Evolutionary conservation across 1,284 basidiomycete genomes (phyloP), one percentile per base, ranked within the genome.

Genomic region (Trichosporon sp.): DNA sequence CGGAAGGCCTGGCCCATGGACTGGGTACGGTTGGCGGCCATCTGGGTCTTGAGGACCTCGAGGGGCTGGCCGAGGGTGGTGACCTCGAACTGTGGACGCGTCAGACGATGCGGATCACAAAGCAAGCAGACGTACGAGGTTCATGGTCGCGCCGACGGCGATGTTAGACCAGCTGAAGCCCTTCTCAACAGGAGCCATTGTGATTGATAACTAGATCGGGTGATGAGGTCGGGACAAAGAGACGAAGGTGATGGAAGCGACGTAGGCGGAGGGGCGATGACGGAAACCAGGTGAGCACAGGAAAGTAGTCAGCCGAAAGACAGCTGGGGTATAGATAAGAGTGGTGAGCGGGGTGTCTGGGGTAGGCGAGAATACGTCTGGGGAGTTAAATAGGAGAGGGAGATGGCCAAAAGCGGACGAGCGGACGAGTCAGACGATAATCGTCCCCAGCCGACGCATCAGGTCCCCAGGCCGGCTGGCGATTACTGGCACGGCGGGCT

Each of bases 121-220:
- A 32, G 56, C 15, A 31, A 15, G 21, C 23, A 11, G 4, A 64
- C 70, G 72, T 85, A 93, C 92, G 92, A 96, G 91, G 86, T 96
- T 95, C 93, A 97, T 97, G 78, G 94, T 95, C 76, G 86, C 93
- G 85, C 95, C 95, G 84, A 99, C 93, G 74, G 95, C 96, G 85
- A 98, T 98, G 87, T 99, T 99, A 78, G 93, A 95, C 95, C 95
- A 99, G 85, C 89, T 95, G 80, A 98, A 89, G 78, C 95, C 94
- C 84, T 96, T 96, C 84, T 95, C 83, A 74, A 80, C 79, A 56
- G 86, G 86, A 32, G 86, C 86, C 86, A 87, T 87, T 35, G 47
- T 79, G 75, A 47, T 31, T 42, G 68, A 23, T 62, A 34, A 65
- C 27, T 38, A 42, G 31, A 15, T 21, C 27, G 8, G 25, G 29